Conservation (phyloP, 164 flowering plant species). For the Annona squamosa region DNA sequence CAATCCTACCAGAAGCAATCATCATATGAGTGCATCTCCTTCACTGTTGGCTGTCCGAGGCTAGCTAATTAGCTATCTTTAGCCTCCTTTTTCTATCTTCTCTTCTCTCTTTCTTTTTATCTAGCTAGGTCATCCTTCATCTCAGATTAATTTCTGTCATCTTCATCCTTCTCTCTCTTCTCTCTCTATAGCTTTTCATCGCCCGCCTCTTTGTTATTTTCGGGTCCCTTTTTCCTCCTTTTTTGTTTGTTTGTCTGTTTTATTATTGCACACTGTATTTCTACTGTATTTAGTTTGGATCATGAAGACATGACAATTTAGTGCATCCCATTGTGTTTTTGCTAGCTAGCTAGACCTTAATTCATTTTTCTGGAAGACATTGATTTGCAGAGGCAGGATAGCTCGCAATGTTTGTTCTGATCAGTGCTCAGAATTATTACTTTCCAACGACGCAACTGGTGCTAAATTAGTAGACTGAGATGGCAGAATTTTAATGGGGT, state of each 20-base stretch:
- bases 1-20: slow-evolving; percentile 2
- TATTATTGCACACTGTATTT: slow-evolving; percentile 4
- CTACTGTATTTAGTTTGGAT: slow-evolving; percentile 5
- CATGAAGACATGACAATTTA: slow-evolving; percentile 2
- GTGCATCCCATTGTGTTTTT: background rate
- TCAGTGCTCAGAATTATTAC: too few species aligned
- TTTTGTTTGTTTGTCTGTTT: background rate
- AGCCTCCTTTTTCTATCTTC: background rate
- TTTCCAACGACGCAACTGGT: too few species aligned
- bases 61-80: background rate
- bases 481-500: too few species aligned
- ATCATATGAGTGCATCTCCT: slow-evolving; percentile 36
- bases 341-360: too few species aligned
- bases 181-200: background rate
- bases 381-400: too few species aligned
- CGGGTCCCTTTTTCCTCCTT: background rate
- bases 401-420: too few species aligned
- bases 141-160: background rate
- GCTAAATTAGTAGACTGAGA: too few species aligned
- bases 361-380: too few species aligned
- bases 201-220: background rate
- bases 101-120: background rate
- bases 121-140: background rate
- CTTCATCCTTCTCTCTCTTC: background rate
- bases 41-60: slow-evolving; percentile 39